phyloP scores from a whole-genome alignment of 192 early-diverging fungal genomes.

The Phlyctochytrium arcticum region DNA sequence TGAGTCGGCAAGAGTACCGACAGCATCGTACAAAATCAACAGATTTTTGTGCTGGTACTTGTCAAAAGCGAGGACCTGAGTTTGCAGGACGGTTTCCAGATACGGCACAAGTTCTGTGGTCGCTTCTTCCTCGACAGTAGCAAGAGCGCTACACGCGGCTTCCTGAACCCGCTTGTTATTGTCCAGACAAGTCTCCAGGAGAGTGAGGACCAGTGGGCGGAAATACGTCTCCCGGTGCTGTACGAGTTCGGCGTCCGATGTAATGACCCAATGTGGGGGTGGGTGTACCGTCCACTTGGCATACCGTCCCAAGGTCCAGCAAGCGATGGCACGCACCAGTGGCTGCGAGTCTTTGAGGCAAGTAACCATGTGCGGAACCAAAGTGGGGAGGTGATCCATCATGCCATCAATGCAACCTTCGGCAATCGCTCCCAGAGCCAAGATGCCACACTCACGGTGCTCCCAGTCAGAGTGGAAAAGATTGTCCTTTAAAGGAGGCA shows the following conservation, averaged over 20 bases:
- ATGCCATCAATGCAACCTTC: slow-evolving; percentile 91
- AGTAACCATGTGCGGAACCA: slow-evolving; percentile 81
- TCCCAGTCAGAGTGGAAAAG: slow-evolving; percentile 86
- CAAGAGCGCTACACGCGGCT: slow-evolving; percentile 92
- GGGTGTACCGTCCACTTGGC: slow-evolving; percentile 65
- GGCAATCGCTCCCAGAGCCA: slow-evolving; percentile 96
- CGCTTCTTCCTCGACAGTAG: slow-evolving; percentile 94
- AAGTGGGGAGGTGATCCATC: slow-evolving; percentile 78
- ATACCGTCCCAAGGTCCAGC: slow-evolving; percentile 97
- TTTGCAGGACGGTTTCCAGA: slow-evolving; percentile 80
- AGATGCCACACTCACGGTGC: slow-evolving; percentile 88
- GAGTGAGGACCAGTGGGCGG: slow-evolving; percentile 64
- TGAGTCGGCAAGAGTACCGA: slow-evolving; percentile 95
- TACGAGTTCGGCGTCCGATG: slow-evolving; percentile 43
- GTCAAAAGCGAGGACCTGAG: slow-evolving; percentile 74
- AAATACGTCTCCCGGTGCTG: slow-evolving; percentile 66
- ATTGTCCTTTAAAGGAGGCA: slow-evolving; percentile 81
- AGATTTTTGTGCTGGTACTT: slow-evolving; percentile 97
- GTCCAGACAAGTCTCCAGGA: slow-evolving; percentile 75
- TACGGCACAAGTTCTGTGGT: slow-evolving; percentile 76
- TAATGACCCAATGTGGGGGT: slow-evolving; percentile 39
- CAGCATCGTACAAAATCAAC: slow-evolving; percentile 92
- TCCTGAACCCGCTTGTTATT: slow-evolving; percentile 99
- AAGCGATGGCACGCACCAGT: slow-evolving; percentile 93
- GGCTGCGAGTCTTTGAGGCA: slow-evolving; percentile 80